Evolutionary conservation across 129 eudicot species (phyloP), one percentile per base, ranked within the genome.

Genomic region (Flaveria linearis): DNA sequence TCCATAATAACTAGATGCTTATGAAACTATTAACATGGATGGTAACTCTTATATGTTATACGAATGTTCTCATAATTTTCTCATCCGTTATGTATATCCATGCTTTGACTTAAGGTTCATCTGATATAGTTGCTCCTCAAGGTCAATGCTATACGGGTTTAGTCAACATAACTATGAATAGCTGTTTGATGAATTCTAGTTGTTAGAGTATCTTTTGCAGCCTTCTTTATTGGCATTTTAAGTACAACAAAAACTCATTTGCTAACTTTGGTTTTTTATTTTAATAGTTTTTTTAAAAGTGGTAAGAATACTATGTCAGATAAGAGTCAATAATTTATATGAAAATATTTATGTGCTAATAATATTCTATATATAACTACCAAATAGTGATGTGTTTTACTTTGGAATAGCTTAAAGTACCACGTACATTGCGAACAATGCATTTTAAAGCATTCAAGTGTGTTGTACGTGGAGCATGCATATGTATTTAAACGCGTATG

Each of bases 61-160:
- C 41, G 41, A 36, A 5, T 36, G 41, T 36, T 36, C 41, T 36
- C 41, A 36, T 36, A 1, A 36, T 36, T 36, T 36, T 36, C 1
- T 36, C 41, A 36, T 36, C 0, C 7, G 4, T 36, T 33, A 4
- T 1, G 4, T 36, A 36, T 36, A 36, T 36, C 41, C 41, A 36
- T 36, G 36, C 36, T 30, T 30, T 30, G 36, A 30, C 64, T 88
- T 43, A 82, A 81, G 71, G 87, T 88, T 15, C 68, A 83, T 72
- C 80, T 88, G 62, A 86, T 71, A 43, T 81, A 88, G 17, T 55
- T 80, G 83, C 96, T 91, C 68, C 77, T 53, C 3, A 79, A 82
- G 76, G 92, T 90, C 28, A 83, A 85, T 30, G 96, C 69, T 25
- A 77, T 77, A 68, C 68, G 81, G 75, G 47, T 77, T 68, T 77